Percentiles rank a stretch among this genome's conserved stretches.
Conservation (phyloP, 2,329 filamentous ascomycete species). For the Albophoma yamanashiensis region DNA sequence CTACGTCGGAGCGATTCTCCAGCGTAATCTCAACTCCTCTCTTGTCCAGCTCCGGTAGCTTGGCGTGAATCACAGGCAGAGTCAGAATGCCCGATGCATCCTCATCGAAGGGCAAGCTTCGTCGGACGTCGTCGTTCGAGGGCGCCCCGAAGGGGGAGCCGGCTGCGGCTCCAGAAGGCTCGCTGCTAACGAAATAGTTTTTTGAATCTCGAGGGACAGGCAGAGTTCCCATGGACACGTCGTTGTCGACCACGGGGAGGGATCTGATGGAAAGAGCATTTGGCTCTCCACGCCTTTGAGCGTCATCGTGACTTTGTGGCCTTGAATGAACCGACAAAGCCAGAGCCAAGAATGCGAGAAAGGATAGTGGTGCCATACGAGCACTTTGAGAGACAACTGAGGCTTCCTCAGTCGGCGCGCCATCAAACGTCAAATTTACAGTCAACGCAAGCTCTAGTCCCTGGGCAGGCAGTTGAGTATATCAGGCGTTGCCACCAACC, state of each 20-base stretch:
- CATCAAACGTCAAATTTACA: neutral
- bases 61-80: conserved; percentile 18
- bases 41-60: conserved; percentile 22
- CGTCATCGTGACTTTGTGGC: conserved; percentile 5
- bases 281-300: conserved; percentile 1
- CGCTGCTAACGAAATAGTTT: neutral
- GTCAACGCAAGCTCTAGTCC: neutral
- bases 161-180: neutral
- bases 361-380: conserved; percentile 3
- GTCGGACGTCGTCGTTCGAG: neutral
- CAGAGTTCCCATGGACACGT: conserved; percentile 3
- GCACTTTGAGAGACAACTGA: neutral
- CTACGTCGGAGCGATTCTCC: conserved; percentile 40
- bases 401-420: neutral
- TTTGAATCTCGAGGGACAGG: conserved; percentile 3
- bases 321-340: conserved; percentile 3
- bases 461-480: neutral
- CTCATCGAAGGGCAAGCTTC: conserved; percentile 1
- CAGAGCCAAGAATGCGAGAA: conserved; percentile 4
- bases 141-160: neutral
- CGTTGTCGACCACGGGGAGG: neutral
- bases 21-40: conserved; percentile 33
- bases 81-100: conserved; percentile 11
- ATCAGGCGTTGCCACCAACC: neutral
- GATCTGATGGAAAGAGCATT: conserved; percentile 2